Evolutionary conservation across 352 stramenopile genomes (phyloP), one percentile per base, ranked within the genome.

Genomic region (Globisporangium polare): DNA sequence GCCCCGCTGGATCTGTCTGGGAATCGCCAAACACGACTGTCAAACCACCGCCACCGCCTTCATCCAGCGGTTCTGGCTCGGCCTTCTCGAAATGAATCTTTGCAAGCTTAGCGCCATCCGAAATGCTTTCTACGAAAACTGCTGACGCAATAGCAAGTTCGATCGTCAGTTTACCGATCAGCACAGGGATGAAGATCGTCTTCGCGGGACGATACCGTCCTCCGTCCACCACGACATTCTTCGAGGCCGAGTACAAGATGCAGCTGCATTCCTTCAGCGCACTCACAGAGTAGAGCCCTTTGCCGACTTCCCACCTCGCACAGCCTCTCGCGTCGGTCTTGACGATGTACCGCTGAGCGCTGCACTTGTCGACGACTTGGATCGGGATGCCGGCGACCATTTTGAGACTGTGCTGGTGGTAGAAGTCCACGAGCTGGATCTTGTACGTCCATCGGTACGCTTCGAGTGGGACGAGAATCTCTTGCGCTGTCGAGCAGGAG

Each of bases 341-440:
- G 8, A 84, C 53, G 33, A 83, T 50, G 27, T 71, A 71, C 54
- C 78, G 69, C 57, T 86, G 67, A 0, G 69, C 75, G 22, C 73
- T 86, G 58, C 70, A 83, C 45, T 86, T 88, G 55, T 89, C 70
- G 7, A 72, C 75, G 37, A 90, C 74, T 51, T 78, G 57, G 51
- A 90, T 64, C 0, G 81, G 70, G 47, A 89, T 84, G 1, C 66
- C 71, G 24, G 63, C 68, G 4, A 89, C 63, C 24, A 65, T 59
- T 37, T 84, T 74, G 3, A 47, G 26, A 17, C 54, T 65, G 41
- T 86, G 63, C 45, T 82, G 75, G 17, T 88, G 62, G 41, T 88
- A 90, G 27, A 88, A 90, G 60, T 90, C 81, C 1, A 89, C 79
- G 12, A 89, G 60, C 54, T 90, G 81, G 39, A 90, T 70, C 24